phyloP scores from a whole-genome alignment of 2,329 filamentous ascomycete species.

The Cladosporium sp. region DNA sequence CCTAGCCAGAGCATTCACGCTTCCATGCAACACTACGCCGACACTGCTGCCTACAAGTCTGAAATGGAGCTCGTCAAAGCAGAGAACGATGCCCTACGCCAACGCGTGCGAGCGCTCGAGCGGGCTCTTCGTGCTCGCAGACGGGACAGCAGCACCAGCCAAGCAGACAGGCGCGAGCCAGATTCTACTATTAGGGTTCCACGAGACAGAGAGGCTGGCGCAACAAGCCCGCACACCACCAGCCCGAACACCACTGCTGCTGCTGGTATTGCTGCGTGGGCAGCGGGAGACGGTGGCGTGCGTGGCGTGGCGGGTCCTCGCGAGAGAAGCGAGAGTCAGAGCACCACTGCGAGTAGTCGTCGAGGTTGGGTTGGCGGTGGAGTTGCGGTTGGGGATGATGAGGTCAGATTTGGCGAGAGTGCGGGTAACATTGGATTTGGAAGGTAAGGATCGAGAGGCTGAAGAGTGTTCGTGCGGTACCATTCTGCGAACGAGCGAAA shows the following conservation, averaged over 20 bases:
- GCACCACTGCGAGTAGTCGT: conserved; percentile 32
- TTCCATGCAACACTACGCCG: conserved; percentile 31
- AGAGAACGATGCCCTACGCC: conserved; percentile 46
- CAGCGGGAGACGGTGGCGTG: conserved; percentile 25
- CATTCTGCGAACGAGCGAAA: no score
- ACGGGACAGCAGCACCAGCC: conserved; percentile 24
- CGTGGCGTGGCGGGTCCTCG: conserved; percentile 31
- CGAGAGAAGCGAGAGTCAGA: conserved; percentile 35
- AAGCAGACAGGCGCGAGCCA: conserved; percentile 24
- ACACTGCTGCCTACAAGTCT: conserved; percentile 40
- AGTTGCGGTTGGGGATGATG: conserved; percentile 25
- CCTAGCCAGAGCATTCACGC: conserved; percentile 18
- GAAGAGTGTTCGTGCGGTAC: no score
- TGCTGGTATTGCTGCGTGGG: conserved; percentile 27
- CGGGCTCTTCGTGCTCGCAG: conserved; percentile 35
- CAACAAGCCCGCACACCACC: neutral
- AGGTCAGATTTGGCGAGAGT: conserved; percentile 34
- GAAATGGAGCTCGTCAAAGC: conserved; percentile 48
- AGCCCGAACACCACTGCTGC: neutral
- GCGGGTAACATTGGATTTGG: conserved; percentile 29
- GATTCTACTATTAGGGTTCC: neutral
- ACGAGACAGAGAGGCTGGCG: neutral
- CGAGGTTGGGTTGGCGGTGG: conserved; percentile 16
- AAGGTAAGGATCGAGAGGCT: neutral
- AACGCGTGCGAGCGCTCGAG: conserved; percentile 46